Base-by-base conservation (phyloP, 2,329 filamentous ascomycete genomes). In the Huntiella omanensis region DNA sequence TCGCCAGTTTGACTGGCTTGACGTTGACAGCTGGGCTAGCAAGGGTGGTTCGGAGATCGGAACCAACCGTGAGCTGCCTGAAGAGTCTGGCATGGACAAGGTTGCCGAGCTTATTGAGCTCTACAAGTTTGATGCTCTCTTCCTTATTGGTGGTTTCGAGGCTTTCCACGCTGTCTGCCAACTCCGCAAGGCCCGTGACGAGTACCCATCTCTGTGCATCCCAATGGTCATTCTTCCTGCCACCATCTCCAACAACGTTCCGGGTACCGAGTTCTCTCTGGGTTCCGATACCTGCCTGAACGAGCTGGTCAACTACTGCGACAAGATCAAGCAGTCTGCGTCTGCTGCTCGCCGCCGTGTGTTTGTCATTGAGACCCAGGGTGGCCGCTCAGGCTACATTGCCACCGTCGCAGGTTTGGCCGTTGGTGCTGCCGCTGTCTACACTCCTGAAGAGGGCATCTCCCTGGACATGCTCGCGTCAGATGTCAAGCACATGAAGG, bases 201-300 rank as follows among this genome's bases (percentile, higher is more conserved):
- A 83, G 51, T 94, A 83, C 62, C 77, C 83, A 8, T 80, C 82
- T 1, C 82, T 98, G 58, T 86, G 84, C 61, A 95, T 98, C 52
- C 91, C 91, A 15, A 84, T 96, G 70, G 74, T 81, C 45, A 72
- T 95, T 37, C 70, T 98, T 19, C 91, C 91, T 0, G 91, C 91
- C n/a, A 98, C 91, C 7, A 88, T 98, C 55, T 94, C 85, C 53
- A 98, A 98, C 70, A 98, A 98, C 60, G 91, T 98, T 4, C 91
- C 91, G 0, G 91, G 91, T 35, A 94, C 88, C 0, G 91, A 98
- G 63, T 96, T 95, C 67, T 95, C 86, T 1, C 75, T 98, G 40
- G 91, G 91, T 38, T 94, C 86, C 32, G 91, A 98, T 57, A 98
- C 91, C 1, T 96, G 91, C 58, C 67, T 98, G 52, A 98, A 98